These are phyloP conservation scores for Colletotrichum sp. DNA, from an alignment of 2,329 filamentous ascomycete species.

Conservation along the genomic window DNA sequence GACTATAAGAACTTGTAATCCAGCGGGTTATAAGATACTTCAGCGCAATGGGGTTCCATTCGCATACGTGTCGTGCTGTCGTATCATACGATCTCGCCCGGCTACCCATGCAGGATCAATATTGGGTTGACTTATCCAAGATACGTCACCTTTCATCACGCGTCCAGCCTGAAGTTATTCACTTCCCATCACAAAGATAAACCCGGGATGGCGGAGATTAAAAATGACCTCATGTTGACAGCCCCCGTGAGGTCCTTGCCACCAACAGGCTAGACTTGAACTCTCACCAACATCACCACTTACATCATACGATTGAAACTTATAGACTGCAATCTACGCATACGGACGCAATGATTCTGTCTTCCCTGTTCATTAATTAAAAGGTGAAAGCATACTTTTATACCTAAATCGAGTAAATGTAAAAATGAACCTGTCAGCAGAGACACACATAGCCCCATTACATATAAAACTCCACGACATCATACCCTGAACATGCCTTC, in stretches of 20 bases:
- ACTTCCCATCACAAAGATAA: too few species aligned
- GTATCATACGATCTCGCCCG: background rate
- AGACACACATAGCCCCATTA: rapidly evolving
- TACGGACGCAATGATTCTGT: background rate
- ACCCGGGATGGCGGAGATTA: rapidly evolving
- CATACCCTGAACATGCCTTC: background rate
- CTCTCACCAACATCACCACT: background rate
- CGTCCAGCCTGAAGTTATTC: too few species aligned
- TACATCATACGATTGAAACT: background rate
- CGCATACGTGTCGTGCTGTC: background rate
- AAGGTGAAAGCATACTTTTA: background rate
- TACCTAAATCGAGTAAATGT: background rate
- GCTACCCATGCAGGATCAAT: background rate
- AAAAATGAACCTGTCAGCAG: rapidly evolving
- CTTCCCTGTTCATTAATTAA: background rate
- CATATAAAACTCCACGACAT: background rate
- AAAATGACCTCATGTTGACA: background rate
- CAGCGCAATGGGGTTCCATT: background rate
- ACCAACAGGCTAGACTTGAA: background rate
- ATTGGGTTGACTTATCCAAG: too few species aligned
- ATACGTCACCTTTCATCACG: too few species aligned
- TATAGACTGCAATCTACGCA: background rate
- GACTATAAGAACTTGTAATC: background rate
- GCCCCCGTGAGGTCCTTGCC: too few species aligned
- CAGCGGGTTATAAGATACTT: rapidly evolving